Conservation (phyloP, 108 stramenopile genomes). For the Skeletonema potamos region DNA sequence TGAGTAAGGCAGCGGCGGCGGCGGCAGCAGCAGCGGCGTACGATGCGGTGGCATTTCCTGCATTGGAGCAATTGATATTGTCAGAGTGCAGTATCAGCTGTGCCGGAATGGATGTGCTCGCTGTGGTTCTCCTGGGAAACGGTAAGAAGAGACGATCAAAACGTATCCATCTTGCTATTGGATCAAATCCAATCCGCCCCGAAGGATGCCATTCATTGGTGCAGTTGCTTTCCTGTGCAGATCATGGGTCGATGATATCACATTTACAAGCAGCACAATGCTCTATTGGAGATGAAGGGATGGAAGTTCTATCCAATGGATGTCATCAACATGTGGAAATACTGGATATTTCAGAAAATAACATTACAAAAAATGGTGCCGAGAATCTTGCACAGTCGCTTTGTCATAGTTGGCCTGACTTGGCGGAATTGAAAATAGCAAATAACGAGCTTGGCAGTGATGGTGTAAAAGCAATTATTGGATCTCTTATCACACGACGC, state of each 20-base stretch:
- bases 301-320: constrained; percentile 28
- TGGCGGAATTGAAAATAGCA: constrained; percentile 45
- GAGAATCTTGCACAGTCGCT: constrained; percentile 29
- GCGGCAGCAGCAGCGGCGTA: constrained; percentile 16
- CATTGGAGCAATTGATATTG: constrained; percentile 47
- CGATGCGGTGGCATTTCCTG: constrained; percentile 14
- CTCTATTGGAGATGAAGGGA: constrained; percentile 52
- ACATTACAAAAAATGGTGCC: constrained; percentile 38
- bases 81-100: constrained; percentile 54
- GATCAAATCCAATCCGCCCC: constrained; percentile 30
- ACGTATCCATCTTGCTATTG: constrained; percentile 18
- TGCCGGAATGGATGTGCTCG: constrained; percentile 14
- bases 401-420: constrained; percentile 23
- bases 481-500: constrained; percentile 8
- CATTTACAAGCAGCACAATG: constrained; percentile 38
- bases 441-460: constrained; percentile 43
- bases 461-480: constrained; percentile 30
- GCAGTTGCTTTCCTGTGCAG: constrained; percentile 8
- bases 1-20: constrained; percentile 1
- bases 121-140: constrained; percentile 3
- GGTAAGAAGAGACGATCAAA: background rate
- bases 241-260: constrained; percentile 26
- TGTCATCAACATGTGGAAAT: constrained; percentile 9
- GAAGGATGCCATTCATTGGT: constrained; percentile 26
- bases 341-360: constrained; percentile 57